These are phyloP conservation scores for Pittosporum tobira DNA, from an alignment of 129 eudicot genomes.

Conservation along the genomic window DNA sequence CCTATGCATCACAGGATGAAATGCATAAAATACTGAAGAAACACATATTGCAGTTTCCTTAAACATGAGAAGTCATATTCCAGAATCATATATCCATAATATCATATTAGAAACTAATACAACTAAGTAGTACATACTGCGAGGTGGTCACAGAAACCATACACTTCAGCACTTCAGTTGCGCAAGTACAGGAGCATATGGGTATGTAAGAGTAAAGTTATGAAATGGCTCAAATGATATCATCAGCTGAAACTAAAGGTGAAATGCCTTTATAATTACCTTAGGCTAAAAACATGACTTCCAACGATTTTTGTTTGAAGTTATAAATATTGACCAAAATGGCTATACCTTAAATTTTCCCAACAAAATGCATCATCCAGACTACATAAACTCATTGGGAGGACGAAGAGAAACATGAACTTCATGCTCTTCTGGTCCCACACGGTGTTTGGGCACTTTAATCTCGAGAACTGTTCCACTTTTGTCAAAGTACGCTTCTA, in stretches of 20 bases:
- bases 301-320: not conserved
- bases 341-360: constrained; percentile 6
- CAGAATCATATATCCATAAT: not conserved
- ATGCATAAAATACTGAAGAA: not conserved
- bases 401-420: constrained; percentile 69
- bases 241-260: too few species aligned
- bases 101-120: not conserved
- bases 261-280: too few species aligned
- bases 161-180: not conserved
- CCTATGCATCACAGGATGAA: not conserved
- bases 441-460: constrained; percentile 77
- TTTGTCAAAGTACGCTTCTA: constrained; percentile 71
- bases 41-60: not conserved
- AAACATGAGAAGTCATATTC: too few species aligned
- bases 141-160: not conserved
- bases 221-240: too few species aligned
- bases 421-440: constrained; percentile 80
- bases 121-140: not conserved
- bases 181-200: not conserved
- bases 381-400: constrained; percentile 35
- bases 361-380: constrained; percentile 13
- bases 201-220: not conserved
- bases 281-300: not conserved
- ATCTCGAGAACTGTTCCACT: constrained; percentile 66
- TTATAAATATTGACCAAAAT: not conserved